Evolutionary conservation across 441 rosid genomes (phyloP), one percentile per base, ranked within the genome.

Genomic region (Aleurites moluccanus): DNA sequence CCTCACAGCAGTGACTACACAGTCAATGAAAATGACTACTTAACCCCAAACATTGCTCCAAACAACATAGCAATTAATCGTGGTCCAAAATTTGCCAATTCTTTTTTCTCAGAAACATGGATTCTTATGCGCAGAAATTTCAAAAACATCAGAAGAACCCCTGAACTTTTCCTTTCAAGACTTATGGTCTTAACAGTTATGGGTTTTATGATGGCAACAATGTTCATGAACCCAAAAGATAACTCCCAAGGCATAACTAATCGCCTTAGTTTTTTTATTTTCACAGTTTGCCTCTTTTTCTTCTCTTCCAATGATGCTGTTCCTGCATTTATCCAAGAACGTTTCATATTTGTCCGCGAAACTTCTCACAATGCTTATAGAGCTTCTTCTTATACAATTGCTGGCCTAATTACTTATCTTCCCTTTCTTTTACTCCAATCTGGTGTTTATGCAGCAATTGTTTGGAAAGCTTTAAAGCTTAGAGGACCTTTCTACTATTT

Each of bases 1-100:
- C 92, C 94, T 38, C 85, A 82, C 73, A 84, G 90, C 82, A 90
- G 92, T n/a, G 94, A 90, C 81, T 90, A 86, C 83, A 88, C 90
- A 0, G 94, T 90, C 72, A 81, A 87, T 52, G 94, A 90, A 78
- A 72, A 87, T 15, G 94, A 90, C 76, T 88, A 88, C 70, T 38
- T 85, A 66, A 90, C 90, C 7, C 90, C 94, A 0, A 65, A 50
- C n/a, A 33, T 42, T 3, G 59, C 69, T 23, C 27, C 62, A 10
- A 72, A 73, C 69, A 38, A 25, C 9, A n/a, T 23, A 16, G 47
- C 55, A 1, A 55, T 66, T 9, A 42, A 57, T 44, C 81, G 78
- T 1, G 83, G 84, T 18, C 84, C 87, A 1, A 90, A 90, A 70
- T 90, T 81, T 38, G 76, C 79, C 3, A 90, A 90, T 53, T 82